phyloP scores from a whole-genome alignment of 352 stramenopile species.

The Pythium phragmiticola region DNA sequence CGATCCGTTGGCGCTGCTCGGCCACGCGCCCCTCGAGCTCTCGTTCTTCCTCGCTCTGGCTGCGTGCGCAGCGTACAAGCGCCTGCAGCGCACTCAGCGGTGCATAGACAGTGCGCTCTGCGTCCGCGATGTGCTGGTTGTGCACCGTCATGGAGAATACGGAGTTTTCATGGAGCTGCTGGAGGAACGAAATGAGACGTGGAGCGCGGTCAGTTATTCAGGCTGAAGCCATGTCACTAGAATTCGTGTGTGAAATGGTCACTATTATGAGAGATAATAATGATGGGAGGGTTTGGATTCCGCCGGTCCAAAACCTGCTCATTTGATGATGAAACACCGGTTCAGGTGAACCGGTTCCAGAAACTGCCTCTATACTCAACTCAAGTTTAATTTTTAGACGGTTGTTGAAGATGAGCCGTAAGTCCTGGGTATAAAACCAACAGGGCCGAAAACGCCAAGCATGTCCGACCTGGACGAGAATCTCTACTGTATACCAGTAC shows the following conservation, averaged over 20 bases:
- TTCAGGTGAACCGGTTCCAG: constrained; percentile 17
- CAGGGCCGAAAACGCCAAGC: neutral
- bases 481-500: constrained; percentile 1
- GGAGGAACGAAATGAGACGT: neutral
- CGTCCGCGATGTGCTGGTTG: neutral
- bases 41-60: constrained; percentile 40
- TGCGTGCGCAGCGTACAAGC: constrained; percentile 36
- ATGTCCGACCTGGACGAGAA: constrained; percentile 12
- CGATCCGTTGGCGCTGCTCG: constrained; percentile 37
- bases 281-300: constrained; percentile 2
- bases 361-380: constrained; percentile 9
- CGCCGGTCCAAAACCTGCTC: neutral
- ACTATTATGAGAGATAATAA: constrained; percentile 1
- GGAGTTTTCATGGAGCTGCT: no score
- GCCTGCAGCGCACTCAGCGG: constrained; percentile 40
- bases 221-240: constrained; percentile 11
- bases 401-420: constrained; percentile 15
- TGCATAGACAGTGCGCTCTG: constrained; percentile 36
- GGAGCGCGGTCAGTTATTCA: neutral
- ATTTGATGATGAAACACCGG: constrained; percentile 3
- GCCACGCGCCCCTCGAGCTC: constrained; percentile 36
- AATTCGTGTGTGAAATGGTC: neutral
- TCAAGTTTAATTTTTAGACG: neutral
- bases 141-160: neutral
- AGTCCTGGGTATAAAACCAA: constrained; percentile 10